Evolutionary conservation across 148 eudicot genomes (phyloP), one percentile per base, ranked within the genome.

Genomic region (Cornus kousa): DNA sequence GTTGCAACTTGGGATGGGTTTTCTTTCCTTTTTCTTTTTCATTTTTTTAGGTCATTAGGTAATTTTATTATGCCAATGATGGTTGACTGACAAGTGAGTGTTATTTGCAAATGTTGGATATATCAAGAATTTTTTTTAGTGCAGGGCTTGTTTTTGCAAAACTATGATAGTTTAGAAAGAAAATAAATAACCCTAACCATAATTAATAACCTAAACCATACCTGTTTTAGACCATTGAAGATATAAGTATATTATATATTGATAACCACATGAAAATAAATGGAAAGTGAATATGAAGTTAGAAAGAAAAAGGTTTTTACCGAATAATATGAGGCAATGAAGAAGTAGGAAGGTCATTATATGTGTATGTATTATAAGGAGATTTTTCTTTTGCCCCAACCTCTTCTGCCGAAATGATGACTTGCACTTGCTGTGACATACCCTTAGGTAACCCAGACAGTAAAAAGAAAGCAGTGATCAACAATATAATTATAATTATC

Each of bases 331-430:
- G 94, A 78, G 93, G 82, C 48, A 88, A 80, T 40, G 93, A 87
- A 43, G 89, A 86, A 55, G 86, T 77, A 70, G 88, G 91, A 83
- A 82, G 74, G 78, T 85, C 90, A 80, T 71, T 88, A 79, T 87
- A 89, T 74, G 89, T 83, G 78, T 81, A 87, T 73, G 88, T 85
- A 88, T 89, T 88, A 77, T 91, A 91, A 28, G 88, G 84, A 67
- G 90, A 86, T 82, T 80, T 93, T 75, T 93, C 94, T 80, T 79
- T 93, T 9, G 91, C 90, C 71, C 97, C 97, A 75, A 82, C 76
- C 83, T 90, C 97, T 79, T 89, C 92, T 59, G 97, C 97, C 31
- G 91, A 84, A 74, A 95, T 86, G 70, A 71, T 68, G 74, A 95
- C 93, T 83, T 88, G 93, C 65, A 92, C 83, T 83, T 89, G 94